Evolutionary conservation across 1,139 yeast species (phyloP).

Genomic region (Sugiyamaella castrensis): DNA sequence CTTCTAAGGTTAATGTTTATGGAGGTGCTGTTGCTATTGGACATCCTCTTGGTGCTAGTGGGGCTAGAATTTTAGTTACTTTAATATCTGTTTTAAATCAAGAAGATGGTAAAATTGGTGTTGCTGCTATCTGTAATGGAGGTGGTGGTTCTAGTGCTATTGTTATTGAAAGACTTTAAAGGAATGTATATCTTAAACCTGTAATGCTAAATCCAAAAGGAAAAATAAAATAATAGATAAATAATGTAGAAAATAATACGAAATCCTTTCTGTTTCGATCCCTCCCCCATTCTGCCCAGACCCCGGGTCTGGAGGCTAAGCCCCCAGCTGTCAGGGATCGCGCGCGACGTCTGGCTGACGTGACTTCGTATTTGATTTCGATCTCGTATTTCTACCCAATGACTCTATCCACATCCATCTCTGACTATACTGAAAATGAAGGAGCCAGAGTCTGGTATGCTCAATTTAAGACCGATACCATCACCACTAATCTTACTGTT

Average conservation of each 20-base stretch:
- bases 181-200: background rate
- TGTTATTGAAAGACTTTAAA: slow-evolving; percentile 51
- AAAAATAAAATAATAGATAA: background rate
- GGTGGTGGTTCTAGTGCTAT: slow-evolving; percentile 97
- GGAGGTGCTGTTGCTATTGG: slow-evolving; percentile 99
- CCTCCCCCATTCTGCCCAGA: too few species aligned
- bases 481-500: background rate
- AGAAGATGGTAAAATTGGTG: slow-evolving; percentile 77
- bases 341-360: too few species aligned
- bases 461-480: background rate
- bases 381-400: too few species aligned
- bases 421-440: slow-evolving; percentile 1
- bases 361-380: background rate
- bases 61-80: slow-evolving; percentile 91
- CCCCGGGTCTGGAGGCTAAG: too few species aligned
- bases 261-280: too few species aligned
- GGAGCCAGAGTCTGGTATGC: slow-evolving; percentile 10
- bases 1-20: slow-evolving; percentile 78
- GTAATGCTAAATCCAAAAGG: background rate
- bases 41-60: slow-evolving; percentile 96
- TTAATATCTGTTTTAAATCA: slow-evolving; percentile 71
- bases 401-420: too few species aligned
- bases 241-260: too few species aligned
- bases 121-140: slow-evolving; percentile 96
- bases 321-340: too few species aligned